A percentile compares a stretch with the other conserved stretches of the same genome.
Conservation (phyloP, 768 basidiomycete genomes). For the Tulasnella sp. region DNA sequence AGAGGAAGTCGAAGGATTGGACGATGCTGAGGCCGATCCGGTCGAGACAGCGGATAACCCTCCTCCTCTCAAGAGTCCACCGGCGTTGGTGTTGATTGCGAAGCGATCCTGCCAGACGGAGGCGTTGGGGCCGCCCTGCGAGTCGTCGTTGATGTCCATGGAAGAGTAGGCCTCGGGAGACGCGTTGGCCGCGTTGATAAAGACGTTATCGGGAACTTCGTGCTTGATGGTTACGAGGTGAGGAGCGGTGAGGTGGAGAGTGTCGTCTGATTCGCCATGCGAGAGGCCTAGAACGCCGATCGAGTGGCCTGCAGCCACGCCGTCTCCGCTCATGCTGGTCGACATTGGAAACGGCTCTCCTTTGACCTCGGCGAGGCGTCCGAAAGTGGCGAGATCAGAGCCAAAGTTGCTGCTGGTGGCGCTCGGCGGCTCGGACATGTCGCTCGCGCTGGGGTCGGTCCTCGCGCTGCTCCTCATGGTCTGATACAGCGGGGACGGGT, state of each 20-base stretch:
- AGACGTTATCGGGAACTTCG: background rate
- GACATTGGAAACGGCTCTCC: background rate
- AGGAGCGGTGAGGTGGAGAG: background rate
- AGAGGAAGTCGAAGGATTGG: conserved; percentile 17
- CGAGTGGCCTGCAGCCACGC: background rate
- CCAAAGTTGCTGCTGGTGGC: conserved; percentile 33
- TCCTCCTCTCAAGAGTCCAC: background rate
- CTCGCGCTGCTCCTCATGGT: conserved; percentile 4
- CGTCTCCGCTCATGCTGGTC: background rate
- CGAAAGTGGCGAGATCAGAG: conserved; percentile 3
- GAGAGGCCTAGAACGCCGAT: conserved; percentile 23
- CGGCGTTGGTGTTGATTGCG: background rate
- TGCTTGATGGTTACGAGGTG: background rate
- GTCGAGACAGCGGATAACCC: conserved; percentile 12
- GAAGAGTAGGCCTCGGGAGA: background rate
- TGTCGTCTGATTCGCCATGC: conserved; percentile 11
- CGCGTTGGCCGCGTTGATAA: background rate
- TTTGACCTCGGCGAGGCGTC: background rate
- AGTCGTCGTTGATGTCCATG: conserved; percentile 11
- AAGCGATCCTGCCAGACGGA: conserved; percentile 11
- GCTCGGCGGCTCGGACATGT: conserved; percentile 30
- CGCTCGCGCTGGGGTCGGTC: conserved; percentile 30
- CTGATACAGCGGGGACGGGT: conserved; percentile 17
- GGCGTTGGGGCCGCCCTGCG: conserved; percentile 6
- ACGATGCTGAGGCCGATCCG: conserved; percentile 12